phyloP scores from a whole-genome alignment of 192 early-diverging fungal genomes.

The Dissophora globulifera region DNA sequence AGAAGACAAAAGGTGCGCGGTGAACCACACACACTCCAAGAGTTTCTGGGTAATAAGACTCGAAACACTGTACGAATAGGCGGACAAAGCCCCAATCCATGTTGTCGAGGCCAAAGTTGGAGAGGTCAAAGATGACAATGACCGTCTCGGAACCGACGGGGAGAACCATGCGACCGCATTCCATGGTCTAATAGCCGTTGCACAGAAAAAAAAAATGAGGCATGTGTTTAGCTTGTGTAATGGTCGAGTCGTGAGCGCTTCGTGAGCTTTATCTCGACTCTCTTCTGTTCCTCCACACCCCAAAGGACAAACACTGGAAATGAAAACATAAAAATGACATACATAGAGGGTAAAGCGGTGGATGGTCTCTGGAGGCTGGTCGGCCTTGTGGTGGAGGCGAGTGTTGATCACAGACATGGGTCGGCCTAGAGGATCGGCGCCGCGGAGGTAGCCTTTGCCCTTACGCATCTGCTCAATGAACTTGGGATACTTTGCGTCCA shows the following conservation, averaged over 20 bases:
- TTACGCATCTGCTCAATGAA: constrained; percentile 54
- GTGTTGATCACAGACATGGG: constrained; percentile 64
- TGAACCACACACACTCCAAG: constrained; percentile 86
- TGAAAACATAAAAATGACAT: background rate
- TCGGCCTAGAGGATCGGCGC: constrained; percentile 59
- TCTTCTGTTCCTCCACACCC: background rate
- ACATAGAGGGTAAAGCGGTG: constrained; percentile 75
- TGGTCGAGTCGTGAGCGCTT: too few relatives aligned
- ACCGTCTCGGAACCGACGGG: constrained; percentile 68
- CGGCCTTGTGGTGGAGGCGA: constrained; percentile 61
- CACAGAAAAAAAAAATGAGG: too few relatives aligned
- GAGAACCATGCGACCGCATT: constrained; percentile 55
- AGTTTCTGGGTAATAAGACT: constrained; percentile 92
- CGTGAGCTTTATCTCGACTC: too few relatives aligned
- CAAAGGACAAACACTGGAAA: background rate
- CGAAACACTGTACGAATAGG: constrained; percentile 82
- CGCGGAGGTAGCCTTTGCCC: constrained; percentile 62
- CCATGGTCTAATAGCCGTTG: constrained; percentile 17
- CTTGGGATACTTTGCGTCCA: constrained; percentile 55
- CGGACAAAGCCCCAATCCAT: constrained; percentile 70
- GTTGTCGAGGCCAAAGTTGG: constrained; percentile 81
- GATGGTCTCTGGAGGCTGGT: constrained; percentile 71
- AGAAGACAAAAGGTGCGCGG: constrained; percentile 91
- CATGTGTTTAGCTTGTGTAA: too few relatives aligned
- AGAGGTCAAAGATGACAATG: constrained; percentile 84